A percentile compares a stretch with the other conserved stretches of the same genome.
Evolutionary conservation across 805 yeast genomes (phyloP).

Genomic region (Starmerella geochares): DNA sequence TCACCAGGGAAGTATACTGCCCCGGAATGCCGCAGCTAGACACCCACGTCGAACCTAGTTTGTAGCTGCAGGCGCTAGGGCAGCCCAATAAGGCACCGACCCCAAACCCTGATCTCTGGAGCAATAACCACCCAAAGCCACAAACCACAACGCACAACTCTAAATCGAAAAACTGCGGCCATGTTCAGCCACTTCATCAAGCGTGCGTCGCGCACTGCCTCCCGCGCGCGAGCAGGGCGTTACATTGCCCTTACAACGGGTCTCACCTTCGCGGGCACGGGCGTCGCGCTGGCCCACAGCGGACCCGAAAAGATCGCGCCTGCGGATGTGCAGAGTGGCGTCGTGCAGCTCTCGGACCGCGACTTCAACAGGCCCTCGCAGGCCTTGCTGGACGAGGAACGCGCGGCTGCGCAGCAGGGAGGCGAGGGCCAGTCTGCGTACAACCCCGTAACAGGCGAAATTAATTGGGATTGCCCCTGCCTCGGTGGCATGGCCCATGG

Average conservation of each 20-base stretch:
- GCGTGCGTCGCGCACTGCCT: background rate
- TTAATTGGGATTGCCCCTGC: slow-evolving; percentile 99
- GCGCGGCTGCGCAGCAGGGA: background rate
- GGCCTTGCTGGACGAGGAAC: slow-evolving; percentile 2
- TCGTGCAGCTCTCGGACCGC: slow-evolving; percentile 2
- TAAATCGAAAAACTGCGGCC: background rate
- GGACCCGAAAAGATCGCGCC: slow-evolving; percentile 1
- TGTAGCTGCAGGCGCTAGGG: background rate
- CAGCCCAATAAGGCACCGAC: background rate
- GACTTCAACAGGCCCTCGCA: slow-evolving; percentile 1
- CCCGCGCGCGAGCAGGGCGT: background rate
- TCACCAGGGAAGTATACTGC: too few relatives aligned
- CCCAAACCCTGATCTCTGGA: background rate
- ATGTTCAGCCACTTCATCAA: background rate
- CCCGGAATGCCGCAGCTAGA: too few relatives aligned
- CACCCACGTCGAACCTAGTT: background rate
- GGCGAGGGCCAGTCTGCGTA: slow-evolving; percentile 37
- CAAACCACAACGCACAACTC: background rate
- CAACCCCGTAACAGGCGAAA: slow-evolving; percentile 95
- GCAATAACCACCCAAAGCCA: background rate
- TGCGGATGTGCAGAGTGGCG: slow-evolving; percentile 6
- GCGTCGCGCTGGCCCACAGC: slow-evolving; percentile 6
- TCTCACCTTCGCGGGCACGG: background rate
- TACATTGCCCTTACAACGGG: background rate
- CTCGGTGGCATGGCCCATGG: slow-evolving; percentile 98